Evolutionary conservation across 305 asterid genomes (phyloP).

Genomic region (Solanum aculeatissimum): DNA sequence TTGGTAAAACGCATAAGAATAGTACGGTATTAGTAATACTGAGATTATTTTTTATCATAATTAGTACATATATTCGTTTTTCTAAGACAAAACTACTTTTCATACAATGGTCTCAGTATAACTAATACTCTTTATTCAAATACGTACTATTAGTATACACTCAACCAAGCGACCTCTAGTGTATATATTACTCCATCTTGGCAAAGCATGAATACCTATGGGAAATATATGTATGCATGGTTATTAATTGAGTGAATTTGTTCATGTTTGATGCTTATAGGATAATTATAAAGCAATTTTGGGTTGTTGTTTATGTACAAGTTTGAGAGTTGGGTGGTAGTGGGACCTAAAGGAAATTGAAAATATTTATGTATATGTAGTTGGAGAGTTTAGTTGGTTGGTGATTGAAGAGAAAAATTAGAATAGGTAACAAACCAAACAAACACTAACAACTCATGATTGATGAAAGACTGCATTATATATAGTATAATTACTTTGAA

Average conservation of each 20-base stretch:
- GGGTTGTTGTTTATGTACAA: constrained; percentile 36
- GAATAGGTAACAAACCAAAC: background rate
- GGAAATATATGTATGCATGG: background rate
- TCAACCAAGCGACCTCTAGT: background rate
- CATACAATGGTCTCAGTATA: too few relatives aligned
- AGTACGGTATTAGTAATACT: accelerated
- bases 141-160: background rate
- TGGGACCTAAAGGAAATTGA: constrained; percentile 34
- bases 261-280: constrained; percentile 13
- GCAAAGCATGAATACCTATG: background rate
- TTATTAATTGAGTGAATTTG: background rate
- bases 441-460: constrained; percentile 1
- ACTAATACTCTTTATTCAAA: too few relatives aligned
- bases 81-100: too few relatives aligned
- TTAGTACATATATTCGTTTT: too few relatives aligned
- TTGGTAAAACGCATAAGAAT: background rate
- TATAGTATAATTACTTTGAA: background rate
- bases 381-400: background rate
- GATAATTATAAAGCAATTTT: constrained; percentile 24
- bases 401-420: background rate
- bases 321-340: constrained; percentile 45
- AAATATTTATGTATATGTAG: background rate
- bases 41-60: background rate
- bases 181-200: background rate
- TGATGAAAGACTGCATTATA: background rate